phyloP scores from a whole-genome alignment of 2,329 filamentous ascomycete species.

The Rhinocladiella mackenziei region DNA sequence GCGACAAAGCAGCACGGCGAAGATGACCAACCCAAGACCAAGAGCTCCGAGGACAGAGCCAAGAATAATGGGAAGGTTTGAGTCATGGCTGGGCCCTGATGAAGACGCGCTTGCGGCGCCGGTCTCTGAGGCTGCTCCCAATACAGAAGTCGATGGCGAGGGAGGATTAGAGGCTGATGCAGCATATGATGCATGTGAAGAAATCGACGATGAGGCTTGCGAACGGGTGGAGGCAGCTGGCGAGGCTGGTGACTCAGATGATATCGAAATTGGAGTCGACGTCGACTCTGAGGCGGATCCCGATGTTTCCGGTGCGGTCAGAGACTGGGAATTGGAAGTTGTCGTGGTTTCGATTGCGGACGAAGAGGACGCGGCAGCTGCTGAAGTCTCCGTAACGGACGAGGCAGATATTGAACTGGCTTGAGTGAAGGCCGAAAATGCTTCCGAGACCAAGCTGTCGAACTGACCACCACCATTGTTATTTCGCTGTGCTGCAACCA shows the following conservation, averaged over 20 bases:
- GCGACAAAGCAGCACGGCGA: constrained; percentile 21
- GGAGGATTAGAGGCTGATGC: constrained; percentile 2
- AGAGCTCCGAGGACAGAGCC: constrained; percentile 27
- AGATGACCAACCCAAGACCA: constrained; percentile 22
- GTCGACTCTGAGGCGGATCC: background rate
- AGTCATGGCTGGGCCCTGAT: constrained; percentile 7
- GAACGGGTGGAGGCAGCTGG: background rate
- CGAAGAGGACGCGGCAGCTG: constrained; percentile 6
- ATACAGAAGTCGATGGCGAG: constrained; percentile 11
- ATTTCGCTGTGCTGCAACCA: constrained; percentile 12
- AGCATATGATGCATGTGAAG: background rate
- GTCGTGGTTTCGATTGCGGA: constrained; percentile 5
- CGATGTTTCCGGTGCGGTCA: constrained; percentile 1
- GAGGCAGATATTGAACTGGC: constrained; percentile 24
- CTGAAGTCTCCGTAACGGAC: constrained; percentile 11
- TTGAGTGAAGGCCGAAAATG: constrained; percentile 24
- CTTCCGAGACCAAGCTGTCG: constrained; percentile 23
- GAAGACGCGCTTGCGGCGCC: constrained; percentile 7
- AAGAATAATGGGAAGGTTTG: constrained; percentile 26
- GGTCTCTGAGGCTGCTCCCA: constrained; percentile 15
- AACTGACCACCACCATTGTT: constrained; percentile 15
- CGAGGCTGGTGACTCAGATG: constrained; percentile 4
- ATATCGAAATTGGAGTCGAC: constrained; percentile 1
- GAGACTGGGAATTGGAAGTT: constrained; percentile 7
- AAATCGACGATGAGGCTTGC: background rate